Conservation (phyloP, 2,329 filamentous ascomycete genomes). For the Neonectria hederae region DNA sequence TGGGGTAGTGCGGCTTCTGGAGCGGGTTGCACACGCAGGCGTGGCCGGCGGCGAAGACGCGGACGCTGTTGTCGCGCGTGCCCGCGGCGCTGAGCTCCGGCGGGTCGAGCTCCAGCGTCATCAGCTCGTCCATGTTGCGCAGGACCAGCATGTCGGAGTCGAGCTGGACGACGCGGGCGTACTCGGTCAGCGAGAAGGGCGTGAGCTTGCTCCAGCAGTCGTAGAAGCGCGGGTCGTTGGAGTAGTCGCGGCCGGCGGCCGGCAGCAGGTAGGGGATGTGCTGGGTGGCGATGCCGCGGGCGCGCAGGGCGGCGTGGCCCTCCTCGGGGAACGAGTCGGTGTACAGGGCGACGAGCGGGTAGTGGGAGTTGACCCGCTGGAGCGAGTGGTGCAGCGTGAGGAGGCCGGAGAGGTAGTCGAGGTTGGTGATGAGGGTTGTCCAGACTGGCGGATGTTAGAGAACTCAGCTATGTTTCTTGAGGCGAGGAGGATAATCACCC, state of each 20-base stretch:
- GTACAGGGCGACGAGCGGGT: slow-evolving; percentile 85
- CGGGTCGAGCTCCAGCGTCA: slow-evolving; percentile 79
- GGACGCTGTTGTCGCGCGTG: slow-evolving; percentile 50
- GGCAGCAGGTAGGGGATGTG: slow-evolving; percentile 79
- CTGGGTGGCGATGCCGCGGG: slow-evolving; percentile 74
- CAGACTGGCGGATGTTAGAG: slow-evolving; percentile 68
- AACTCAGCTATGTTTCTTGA: slow-evolving; percentile 3
- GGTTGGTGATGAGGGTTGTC: slow-evolving; percentile 89
- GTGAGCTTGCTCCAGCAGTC: slow-evolving; percentile 91
- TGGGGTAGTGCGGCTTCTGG: slow-evolving; percentile 80
- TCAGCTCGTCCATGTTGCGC: slow-evolving; percentile 90
- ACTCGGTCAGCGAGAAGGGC: slow-evolving; percentile 79
- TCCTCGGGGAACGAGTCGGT: slow-evolving; percentile 77
- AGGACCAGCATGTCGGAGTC: slow-evolving; percentile 89
- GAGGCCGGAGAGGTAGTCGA: slow-evolving; percentile 81
- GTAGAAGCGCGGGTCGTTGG: slow-evolving; percentile 83
- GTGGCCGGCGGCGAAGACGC: slow-evolving; percentile 84
- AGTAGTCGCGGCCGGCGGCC: slow-evolving; percentile 71
- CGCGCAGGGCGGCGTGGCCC: slow-evolving; percentile 74
- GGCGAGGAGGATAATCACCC: slow-evolving; percentile 38
- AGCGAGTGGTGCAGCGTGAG: slow-evolving; percentile 84
- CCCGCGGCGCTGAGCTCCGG: slow-evolving; percentile 36
- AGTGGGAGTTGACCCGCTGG: slow-evolving; percentile 69
- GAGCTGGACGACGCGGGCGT: slow-evolving; percentile 81
- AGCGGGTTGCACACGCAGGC: slow-evolving; percentile 89